Conservation (phyloP, 2,329 filamentous ascomycete genomes). For the Monilinia laxa region DNA sequence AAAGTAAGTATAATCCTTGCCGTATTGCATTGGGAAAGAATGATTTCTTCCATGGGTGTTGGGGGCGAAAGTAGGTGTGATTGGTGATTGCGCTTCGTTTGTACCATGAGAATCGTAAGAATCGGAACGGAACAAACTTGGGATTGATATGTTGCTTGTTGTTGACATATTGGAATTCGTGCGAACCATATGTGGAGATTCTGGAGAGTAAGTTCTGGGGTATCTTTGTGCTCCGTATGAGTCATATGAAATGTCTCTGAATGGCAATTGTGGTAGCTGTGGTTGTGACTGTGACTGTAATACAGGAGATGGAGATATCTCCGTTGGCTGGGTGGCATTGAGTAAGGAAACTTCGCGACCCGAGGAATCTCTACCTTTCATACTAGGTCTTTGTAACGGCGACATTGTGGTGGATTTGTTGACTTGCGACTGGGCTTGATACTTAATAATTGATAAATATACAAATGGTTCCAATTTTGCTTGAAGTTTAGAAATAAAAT, state of each 20-base stretch:
- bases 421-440: neutral
- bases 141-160: constrained; percentile 38
- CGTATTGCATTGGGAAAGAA: constrained; percentile 28
- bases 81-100: constrained; percentile 54
- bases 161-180: constrained; percentile 43
- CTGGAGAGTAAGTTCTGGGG: constrained; percentile 21
- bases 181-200: constrained; percentile 29
- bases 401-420: constrained; percentile 24
- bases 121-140: constrained; percentile 58
- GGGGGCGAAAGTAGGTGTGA: constrained; percentile 50
- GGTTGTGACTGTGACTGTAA: constrained; percentile 8
- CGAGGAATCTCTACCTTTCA: constrained; percentile 56
- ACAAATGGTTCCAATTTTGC: too few relatives aligned
- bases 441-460: neutral
- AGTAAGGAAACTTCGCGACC: constrained; percentile 60
- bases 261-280: constrained; percentile 25
- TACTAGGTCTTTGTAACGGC: constrained; percentile 39
- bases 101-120: constrained; percentile 62
- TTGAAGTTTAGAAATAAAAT: too few relatives aligned
- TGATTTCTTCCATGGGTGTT: constrained; percentile 45
- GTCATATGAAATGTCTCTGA: neutral
- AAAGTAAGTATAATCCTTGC: neutral
- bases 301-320: constrained; percentile 42
- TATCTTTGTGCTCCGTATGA: neutral
- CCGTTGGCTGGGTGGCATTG: constrained; percentile 42